These are phyloP conservation scores for Xanthoceras sorbifolium DNA, from an alignment of 345 rosid genomes.

Conservation along the genomic window DNA sequence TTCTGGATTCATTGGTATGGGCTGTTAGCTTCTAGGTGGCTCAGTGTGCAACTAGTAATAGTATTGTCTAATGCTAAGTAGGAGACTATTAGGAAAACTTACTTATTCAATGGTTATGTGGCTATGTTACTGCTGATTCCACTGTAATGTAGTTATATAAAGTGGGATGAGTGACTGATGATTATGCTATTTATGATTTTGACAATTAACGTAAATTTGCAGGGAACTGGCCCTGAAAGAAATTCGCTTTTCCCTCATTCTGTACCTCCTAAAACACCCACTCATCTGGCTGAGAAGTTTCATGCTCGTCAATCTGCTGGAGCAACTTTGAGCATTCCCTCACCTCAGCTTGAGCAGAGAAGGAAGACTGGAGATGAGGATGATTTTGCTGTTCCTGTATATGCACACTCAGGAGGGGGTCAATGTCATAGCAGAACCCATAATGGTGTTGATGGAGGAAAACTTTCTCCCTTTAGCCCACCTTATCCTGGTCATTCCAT, in stretches of 20 bases:
- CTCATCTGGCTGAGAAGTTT: constrained; percentile 37
- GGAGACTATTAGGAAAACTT: not conserved
- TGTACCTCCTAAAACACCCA: constrained; percentile 37
- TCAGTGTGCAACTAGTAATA: not conserved
- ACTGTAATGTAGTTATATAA: not conserved
- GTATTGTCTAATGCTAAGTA: not conserved
- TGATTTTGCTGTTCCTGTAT: constrained; percentile 78
- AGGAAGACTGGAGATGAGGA: constrained; percentile 64
- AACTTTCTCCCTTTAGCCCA: constrained; percentile 19
- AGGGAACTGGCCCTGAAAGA: constrained; percentile 53
- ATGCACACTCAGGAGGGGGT: constrained; percentile 39
- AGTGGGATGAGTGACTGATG: not conserved
- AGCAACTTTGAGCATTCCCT: constrained; percentile 36
- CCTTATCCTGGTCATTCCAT: constrained; percentile 16
- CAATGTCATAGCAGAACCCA: constrained; percentile 30
- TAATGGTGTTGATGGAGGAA: constrained; percentile 36
- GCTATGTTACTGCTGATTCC: not conserved
- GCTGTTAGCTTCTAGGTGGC: not conserved
- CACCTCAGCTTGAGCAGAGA: constrained; percentile 38
- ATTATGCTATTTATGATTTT: not conserved
- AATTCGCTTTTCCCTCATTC: constrained; percentile 32
- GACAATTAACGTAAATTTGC: constrained; percentile 18
- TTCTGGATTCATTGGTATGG: constrained; percentile 1
- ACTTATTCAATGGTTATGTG: not conserved
- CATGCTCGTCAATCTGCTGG: constrained; percentile 33